Percentiles rank a stretch among this genome's conserved stretches.
Conservation (phyloP, 192 early-diverging fungal species). For the Entomortierella parvispora region DNA sequence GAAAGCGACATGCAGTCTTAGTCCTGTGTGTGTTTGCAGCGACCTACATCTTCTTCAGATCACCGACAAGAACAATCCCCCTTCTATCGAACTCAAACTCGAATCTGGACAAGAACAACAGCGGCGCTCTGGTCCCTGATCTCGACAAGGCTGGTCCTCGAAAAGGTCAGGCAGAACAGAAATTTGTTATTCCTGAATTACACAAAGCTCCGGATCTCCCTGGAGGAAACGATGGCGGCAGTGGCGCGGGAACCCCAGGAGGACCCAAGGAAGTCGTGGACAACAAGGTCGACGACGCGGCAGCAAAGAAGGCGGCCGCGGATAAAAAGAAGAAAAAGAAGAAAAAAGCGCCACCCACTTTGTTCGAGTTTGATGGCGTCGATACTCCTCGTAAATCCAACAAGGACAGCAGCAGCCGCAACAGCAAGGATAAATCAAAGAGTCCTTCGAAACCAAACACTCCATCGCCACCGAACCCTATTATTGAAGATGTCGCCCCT, state of each 20-base stretch:
- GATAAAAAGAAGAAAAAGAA: slow-evolving; percentile 34
- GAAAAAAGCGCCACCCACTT: slow-evolving; percentile 29
- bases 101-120: neutral
- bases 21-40: slow-evolving; percentile 33
- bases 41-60: slow-evolving; percentile 33
- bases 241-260: neutral
- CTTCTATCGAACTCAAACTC: neutral
- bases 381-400: neutral
- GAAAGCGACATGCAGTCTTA: slow-evolving; percentile 44
- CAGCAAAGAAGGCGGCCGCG: slow-evolving; percentile 7
- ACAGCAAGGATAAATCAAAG: neutral
- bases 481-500: no score
- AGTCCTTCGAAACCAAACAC: neutral
- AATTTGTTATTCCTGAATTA: neutral
- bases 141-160: neutral
- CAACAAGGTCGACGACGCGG: slow-evolving; percentile 1
- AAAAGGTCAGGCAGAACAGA: slow-evolving; percentile 8
- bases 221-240: neutral
- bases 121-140: neutral
- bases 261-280: neutral
- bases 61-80: slow-evolving; percentile 7
- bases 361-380: slow-evolving; percentile 36
- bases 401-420: slow-evolving; percentile 1
- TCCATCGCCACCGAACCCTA: neutral
- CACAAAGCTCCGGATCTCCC: no score